Evolutionary conservation across 176 grass and related monocot genomes (phyloP).

Genomic region (Oryza meyeriana): DNA sequence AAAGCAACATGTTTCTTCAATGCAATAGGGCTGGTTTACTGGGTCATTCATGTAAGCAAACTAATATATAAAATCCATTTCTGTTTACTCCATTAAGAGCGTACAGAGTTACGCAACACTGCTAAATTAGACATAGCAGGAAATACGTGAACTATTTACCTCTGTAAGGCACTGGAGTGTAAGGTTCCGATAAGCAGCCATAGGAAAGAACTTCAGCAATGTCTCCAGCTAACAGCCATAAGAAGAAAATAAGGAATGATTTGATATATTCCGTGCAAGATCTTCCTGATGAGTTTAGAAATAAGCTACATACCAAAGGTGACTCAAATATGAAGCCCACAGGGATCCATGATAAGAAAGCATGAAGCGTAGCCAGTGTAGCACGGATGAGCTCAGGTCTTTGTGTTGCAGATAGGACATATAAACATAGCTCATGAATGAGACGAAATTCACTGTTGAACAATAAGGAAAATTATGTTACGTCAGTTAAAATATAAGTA

Average conservation of each 20-base stretch:
- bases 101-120: background rate
- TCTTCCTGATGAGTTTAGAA: background rate
- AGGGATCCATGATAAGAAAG: constrained; percentile 98
- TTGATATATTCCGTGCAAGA: background rate
- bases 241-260: constrained; percentile 17
- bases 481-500: background rate
- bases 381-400: constrained; percentile 87
- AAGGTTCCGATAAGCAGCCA: constrained; percentile 89
- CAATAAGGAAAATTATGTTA: constrained; percentile 22
- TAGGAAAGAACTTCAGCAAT: constrained; percentile 86
- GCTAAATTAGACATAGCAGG: background rate
- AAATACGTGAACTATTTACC: constrained; percentile 39
- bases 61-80: background rate
- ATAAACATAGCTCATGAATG: constrained; percentile 98
- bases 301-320: constrained; percentile 60
- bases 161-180: constrained; percentile 98
- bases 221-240: constrained; percentile 79
- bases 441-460: constrained; percentile 88
- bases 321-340: constrained; percentile 99
- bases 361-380: constrained; percentile 96
- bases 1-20: background rate
- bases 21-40: background rate
- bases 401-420: constrained; percentile 96
- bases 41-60: constrained; percentile 8
- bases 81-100: background rate